These are phyloP conservation scores for Arctium minus DNA, from an alignment of 129 eudicot species.

Conservation along the genomic window DNA sequence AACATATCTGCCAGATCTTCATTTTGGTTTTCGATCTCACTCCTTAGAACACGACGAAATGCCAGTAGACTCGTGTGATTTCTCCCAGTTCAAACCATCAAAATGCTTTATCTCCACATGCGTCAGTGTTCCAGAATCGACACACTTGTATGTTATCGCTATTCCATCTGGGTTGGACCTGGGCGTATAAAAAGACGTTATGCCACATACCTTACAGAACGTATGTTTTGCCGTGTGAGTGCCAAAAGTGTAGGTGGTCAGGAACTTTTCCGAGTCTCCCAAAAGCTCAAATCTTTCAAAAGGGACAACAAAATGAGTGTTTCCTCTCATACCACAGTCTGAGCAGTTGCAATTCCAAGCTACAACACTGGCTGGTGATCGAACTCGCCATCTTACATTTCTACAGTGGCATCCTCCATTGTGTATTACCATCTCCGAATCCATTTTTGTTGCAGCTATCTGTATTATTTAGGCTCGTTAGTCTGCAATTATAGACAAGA, in stretches of 20 bases:
- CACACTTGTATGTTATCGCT: constrained; percentile 56
- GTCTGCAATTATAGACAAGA: constrained; percentile 5
- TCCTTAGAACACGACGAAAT: constrained; percentile 59
- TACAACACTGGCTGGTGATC: constrained; percentile 49
- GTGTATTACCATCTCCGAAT: constrained; percentile 48
- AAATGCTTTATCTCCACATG: constrained; percentile 63
- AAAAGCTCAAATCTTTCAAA: constrained; percentile 55
- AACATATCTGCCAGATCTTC: not conserved
- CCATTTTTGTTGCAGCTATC: constrained; percentile 26
- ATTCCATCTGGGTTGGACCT: constrained; percentile 88
- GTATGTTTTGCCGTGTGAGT: constrained; percentile 86
- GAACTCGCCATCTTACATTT: constrained; percentile 66
- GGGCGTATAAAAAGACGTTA: constrained; percentile 80
- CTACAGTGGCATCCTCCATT: constrained; percentile 88
- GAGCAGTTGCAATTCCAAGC: constrained; percentile 90
- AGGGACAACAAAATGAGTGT: constrained; percentile 73
- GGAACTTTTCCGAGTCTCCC: constrained; percentile 50
- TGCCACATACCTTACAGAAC: constrained; percentile 84
- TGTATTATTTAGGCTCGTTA: not conserved
- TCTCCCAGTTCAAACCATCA: constrained; percentile 86
- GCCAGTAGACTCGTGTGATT: constrained; percentile 45
- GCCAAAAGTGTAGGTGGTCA: constrained; percentile 80
- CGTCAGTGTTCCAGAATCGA: constrained; percentile 70
- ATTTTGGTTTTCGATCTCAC: not conserved
- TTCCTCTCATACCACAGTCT: constrained; percentile 79